Conservation (phyloP, 768 basidiomycete species). For the Lentinula guzmanii region DNA sequence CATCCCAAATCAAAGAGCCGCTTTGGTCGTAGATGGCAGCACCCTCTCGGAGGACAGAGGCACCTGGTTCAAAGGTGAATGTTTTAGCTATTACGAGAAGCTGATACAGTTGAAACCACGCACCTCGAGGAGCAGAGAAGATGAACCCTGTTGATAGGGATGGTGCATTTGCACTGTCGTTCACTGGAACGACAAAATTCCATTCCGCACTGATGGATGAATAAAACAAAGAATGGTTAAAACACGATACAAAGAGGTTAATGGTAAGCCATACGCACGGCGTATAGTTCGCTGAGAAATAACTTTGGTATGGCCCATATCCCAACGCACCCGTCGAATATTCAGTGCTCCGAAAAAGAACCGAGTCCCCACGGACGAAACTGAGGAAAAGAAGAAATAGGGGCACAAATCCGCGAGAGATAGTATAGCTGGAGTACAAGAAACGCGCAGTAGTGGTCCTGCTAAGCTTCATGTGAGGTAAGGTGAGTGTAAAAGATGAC, state of each 20-base stretch:
- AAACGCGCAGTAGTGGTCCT: no score
- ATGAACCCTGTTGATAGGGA: not conserved
- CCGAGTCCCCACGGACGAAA: not conserved
- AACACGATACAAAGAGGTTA: not conserved
- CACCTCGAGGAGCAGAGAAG: constrained; percentile 5
- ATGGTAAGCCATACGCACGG: not conserved
- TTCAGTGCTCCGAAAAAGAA: not conserved
- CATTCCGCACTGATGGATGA: not conserved
- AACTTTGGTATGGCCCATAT: constrained; percentile 2
- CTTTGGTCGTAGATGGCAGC: constrained; percentile 1
- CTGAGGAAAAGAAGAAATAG: not conserved
- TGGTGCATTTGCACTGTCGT: not conserved
- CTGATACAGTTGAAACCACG: not conserved
- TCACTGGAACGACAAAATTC: constrained; percentile 2
- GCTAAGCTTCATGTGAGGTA: no score
- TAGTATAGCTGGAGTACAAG: no score
- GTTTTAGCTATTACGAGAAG: not conserved
- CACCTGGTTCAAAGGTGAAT: not conserved
- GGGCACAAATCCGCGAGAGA: not conserved
- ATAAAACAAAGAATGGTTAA: not conserved
- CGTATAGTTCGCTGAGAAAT: constrained; percentile 1
- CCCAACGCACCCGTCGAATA: not conserved
- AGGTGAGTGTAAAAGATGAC: no score
- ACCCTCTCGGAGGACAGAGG: not conserved
- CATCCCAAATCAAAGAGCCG: constrained; percentile 1